Conservation (phyloP, 139 green algal species). For the Chlamydomonas sp. region DNA sequence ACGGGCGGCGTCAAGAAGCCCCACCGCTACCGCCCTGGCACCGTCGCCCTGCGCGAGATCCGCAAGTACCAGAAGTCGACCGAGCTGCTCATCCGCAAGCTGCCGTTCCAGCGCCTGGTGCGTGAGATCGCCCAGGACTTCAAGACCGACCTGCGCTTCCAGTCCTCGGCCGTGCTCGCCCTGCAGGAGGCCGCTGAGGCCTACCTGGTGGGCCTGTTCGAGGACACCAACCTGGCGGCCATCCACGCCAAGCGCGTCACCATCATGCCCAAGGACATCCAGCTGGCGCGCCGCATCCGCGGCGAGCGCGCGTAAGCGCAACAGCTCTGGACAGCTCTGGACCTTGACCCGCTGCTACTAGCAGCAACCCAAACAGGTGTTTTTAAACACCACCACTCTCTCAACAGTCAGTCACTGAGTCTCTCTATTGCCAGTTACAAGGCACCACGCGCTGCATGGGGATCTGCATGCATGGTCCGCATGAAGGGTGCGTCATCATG, state of each 20-base stretch:
- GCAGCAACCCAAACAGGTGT: too few relatives aligned
- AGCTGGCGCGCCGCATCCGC: slow-evolving; percentile 45
- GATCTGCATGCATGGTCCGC: too few relatives aligned
- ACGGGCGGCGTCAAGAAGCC: slow-evolving; percentile 89
- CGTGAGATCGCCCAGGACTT: slow-evolving; percentile 98
- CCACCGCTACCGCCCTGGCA: slow-evolving; percentile 82
- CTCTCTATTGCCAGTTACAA: too few relatives aligned
- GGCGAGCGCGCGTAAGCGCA: too few relatives aligned
- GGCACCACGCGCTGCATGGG: too few relatives aligned
- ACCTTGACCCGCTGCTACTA: too few relatives aligned
- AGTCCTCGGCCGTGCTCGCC: slow-evolving; percentile 84
- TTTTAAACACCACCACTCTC: too few relatives aligned
- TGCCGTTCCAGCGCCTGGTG: slow-evolving; percentile 94
- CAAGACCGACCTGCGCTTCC: slow-evolving; percentile 99
- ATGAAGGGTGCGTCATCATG: too few relatives aligned
- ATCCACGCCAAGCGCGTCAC: slow-evolving; percentile 90
- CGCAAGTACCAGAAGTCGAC: slow-evolving; percentile 93
- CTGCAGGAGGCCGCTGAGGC: slow-evolving; percentile 95
- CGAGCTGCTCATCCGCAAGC: slow-evolving; percentile 93
- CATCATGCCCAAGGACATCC: slow-evolving; percentile 57
- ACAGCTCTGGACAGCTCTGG: too few relatives aligned
- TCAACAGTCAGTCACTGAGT: too few relatives aligned
- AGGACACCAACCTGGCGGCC: slow-evolving; percentile 95
- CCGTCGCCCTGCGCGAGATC: slow-evolving; percentile 87
- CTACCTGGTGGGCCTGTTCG: slow-evolving; percentile 95